Base-by-base conservation (phyloP, 1,284 basidiomycete species). In the Cerrena zonata region DNA sequence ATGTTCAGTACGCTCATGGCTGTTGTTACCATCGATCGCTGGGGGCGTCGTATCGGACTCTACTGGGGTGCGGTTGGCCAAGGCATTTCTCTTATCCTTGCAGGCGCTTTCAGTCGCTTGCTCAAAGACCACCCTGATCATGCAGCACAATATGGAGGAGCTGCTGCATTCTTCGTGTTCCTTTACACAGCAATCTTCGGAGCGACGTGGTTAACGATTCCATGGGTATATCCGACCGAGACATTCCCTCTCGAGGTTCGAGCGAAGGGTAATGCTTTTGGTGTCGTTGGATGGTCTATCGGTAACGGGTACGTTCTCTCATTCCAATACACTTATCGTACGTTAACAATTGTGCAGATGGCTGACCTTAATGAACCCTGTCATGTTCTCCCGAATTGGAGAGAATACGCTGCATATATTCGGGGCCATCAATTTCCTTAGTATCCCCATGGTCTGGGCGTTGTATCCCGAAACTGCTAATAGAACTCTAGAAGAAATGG, bases 171-270 rank as follows among this genome's bases (percentile, higher is more conserved):
- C 57, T 76, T 75, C 62, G 69, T 77, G 25, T 77, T 76, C 63
- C 49, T 72, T 44, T 77, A 75, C 59, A 77, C 75, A 2, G 67
- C 68, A 10, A 56, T 74, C 18, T 77, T 76, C 59, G 75, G 74
- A 34, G 75, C 74, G 41, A 77, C 75, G 25, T 82, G 80, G 78
- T 73, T 83, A 36, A 82, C 81, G 21, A 77, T 79, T 53, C 80
- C 79, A 4, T 68, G 65, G 66, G 65, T 68, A 46, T 67, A 67
- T 53, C 67, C 69, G 15, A 70, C 72, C 23, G 73, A 75, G 69
- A 80, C 79, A 50, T 84, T 82, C 74, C 82, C 82, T 25, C 74
- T 84, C 45, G 76, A 80, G 52, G 78, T 82, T 34, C 76, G 82
- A 57, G 76, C 81, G 2, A 74, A 75, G 61, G 75, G 75, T 5